Conservation (phyloP, 192 early-diverging fungal genomes). For the Entomortierella parvispora region DNA sequence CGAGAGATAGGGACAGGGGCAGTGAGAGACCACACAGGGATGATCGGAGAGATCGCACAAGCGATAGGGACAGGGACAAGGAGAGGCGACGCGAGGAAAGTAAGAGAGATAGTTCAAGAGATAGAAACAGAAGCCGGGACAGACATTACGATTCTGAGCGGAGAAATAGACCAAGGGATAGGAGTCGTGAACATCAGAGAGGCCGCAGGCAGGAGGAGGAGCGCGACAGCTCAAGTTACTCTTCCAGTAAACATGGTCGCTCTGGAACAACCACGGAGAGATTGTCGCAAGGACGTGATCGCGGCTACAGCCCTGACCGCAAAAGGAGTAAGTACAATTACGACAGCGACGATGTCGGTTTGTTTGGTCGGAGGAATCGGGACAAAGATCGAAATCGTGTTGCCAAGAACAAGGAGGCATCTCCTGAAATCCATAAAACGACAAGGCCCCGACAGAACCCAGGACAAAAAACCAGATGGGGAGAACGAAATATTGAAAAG, state of each 20-base stretch:
- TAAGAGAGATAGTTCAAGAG: not conserved
- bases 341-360: constrained; percentile 5
- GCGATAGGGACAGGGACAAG: constrained; percentile 1
- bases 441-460: no score
- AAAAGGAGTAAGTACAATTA: constrained; percentile 15
- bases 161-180: not conserved
- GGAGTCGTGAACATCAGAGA: no score
- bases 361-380: constrained; percentile 6
- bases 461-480: not conserved
- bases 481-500: not conserved
- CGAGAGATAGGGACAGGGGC: constrained; percentile 7
- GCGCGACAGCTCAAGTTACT: not conserved
- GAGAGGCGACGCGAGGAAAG: not conserved
- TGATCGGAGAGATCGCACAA: no score
- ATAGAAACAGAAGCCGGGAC: not conserved
- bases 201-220: no score
- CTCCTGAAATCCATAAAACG: not conserved
- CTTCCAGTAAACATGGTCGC: not conserved
- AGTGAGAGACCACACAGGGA: no score
- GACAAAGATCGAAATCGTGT: not conserved
- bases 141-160: not conserved
- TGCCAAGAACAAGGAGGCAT: not conserved
- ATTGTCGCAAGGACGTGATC: not conserved
- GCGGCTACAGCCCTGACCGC: constrained; percentile 13
- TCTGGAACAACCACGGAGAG: not conserved